A percentile compares a stretch with the other conserved stretches of the same genome.
These are phyloP conservation scores for Leucogyrophana mollusca DNA, from an alignment of 768 basidiomycete species.

Conservation along the genomic window DNA sequence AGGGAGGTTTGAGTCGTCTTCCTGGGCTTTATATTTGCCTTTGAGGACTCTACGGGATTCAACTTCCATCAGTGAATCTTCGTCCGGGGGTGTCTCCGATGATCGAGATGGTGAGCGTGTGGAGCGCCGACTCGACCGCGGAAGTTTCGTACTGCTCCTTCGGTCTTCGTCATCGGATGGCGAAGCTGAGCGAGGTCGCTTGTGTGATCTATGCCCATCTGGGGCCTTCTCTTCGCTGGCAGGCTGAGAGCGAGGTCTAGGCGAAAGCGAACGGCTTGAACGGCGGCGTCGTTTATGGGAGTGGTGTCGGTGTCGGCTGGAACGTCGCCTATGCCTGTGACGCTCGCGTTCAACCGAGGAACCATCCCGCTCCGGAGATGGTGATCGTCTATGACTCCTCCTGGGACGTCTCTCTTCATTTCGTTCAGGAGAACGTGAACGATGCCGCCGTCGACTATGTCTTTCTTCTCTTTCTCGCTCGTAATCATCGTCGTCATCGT, in stretches of 20 bases:
- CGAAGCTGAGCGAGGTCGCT: constrained; percentile 14
- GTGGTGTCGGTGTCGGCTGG: constrained; percentile 14
- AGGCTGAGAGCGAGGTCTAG: constrained; percentile 12
- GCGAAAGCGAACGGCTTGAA: constrained; percentile 12
- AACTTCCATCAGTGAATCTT: constrained; percentile 9
- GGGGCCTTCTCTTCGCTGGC: background rate
- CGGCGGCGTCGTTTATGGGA: constrained; percentile 18
- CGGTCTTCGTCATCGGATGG: constrained; percentile 10
- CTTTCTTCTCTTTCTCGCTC: constrained; percentile 16
- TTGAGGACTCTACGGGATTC: constrained; percentile 11
- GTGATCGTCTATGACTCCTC: constrained; percentile 17
- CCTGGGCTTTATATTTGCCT: constrained; percentile 16
- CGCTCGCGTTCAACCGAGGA: constrained; percentile 15
- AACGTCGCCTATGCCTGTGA: constrained; percentile 25
- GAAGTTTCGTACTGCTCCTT: constrained; percentile 3
- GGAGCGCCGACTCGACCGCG: constrained; percentile 3
- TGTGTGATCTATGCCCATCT: constrained; percentile 7
- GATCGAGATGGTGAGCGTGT: constrained; percentile 26
- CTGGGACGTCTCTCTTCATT: constrained; percentile 18
- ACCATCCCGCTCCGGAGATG: constrained; percentile 13
- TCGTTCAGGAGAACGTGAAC: constrained; percentile 23
- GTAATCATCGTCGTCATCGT: constrained; percentile 31
- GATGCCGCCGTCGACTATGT: constrained; percentile 21
- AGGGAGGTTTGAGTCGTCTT: constrained; percentile 9
- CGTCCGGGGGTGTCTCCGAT: constrained; percentile 24